Base-by-base conservation (phyloP, 805 yeast species). In the Candida schatavii region DNA sequence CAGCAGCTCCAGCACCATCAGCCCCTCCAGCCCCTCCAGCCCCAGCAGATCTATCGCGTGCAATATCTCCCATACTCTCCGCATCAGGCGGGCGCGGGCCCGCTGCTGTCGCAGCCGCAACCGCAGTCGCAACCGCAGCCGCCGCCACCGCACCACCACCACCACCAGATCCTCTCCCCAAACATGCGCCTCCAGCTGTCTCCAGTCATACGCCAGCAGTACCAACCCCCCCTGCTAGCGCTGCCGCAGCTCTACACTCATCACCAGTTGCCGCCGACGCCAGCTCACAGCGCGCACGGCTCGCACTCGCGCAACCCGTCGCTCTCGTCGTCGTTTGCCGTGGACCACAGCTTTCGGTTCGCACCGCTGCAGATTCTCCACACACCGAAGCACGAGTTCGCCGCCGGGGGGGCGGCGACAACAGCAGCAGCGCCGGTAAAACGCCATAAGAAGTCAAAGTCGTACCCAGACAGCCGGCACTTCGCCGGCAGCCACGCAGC, bases 181-280 rank as follows among this genome's bases (percentile, higher is more conserved):
- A 31, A 17, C 19, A 15, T 14, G 21, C 21, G 30, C 17, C 39
- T 9, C 6, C 36, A 29, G 22, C 20, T 22, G n/a, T 39, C 29
- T 17, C 45, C 19, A 5, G 13, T 14, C n/a, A 40, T 25, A 25
- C 44, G 4, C 46, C 51, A 2, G 14, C 43, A n/a, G 19, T 30
- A 30, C 19, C 34, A 30, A 5, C 15, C 35, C 6, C 35, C 35
- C 11, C 9, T 22, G 27, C 27, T 7, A 7, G 7, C 27, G 27
- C 27, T 23, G 27, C 34, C 19, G 34, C 19, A 15, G 34, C 34
- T 15, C 7, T 17, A 30, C 34, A 14, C 19, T 7, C 34, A 15
- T 13, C 19, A 14, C 34, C 34, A 26, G 29, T n/a, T 17, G 9
- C 34, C 19, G 7, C 34, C 34, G 10, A 14, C 34, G 19, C 17